Base-by-base conservation (phyloP, 2,329 filamentous ascomycete species). In the Cadophora malorum region DNA sequence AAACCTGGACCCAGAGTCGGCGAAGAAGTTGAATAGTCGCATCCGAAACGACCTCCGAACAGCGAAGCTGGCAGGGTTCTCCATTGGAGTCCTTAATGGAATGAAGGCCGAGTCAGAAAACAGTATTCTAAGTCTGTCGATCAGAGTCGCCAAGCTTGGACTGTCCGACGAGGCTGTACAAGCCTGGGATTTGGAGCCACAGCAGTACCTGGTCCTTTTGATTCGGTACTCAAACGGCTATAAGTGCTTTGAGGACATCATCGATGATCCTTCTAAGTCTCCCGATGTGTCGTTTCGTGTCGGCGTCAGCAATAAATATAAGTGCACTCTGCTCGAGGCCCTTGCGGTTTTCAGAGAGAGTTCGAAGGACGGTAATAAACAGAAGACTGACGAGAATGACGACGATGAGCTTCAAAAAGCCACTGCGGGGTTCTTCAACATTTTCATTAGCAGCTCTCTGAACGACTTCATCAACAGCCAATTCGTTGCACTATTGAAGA, bases 151-250 rank as follows among this genome's bases (percentile, higher is more conserved):
- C 4, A 91, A 91, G 73, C 85, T 97, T 0, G 88, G 86, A 0
- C 86, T 97, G 14, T 90, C 92, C 0, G 84, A 90, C 47, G 91
- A 94, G 74, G 89, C 88, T 0, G 86, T 93, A 78, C 84, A 90
- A 74, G 91, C 93, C 1, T 97, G 94, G 94, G 85, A 90, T 68
- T 78, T 97, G 12, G 79, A 85, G 16, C 79, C 83, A 0, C 79
- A 83, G 0, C 90, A 94, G 41, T 94, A 95, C 74, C 78, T 97
- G 49, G 85, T 95, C 4, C 82, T 96, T 4, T 81, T 97, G 25
- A 84, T 96, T 53, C 85, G 85, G 45, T 91, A 91, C 71, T 80
- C 83, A 0, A 78, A 79, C n/a, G 83, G 81, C 0, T 97, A 96
- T 78, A 83, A 82, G 38, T 80, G 81, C 3, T 80, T 91, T 60